Conservation (phyloP, 2,329 filamentous ascomycete species). For the Alternaria longipes region DNA sequence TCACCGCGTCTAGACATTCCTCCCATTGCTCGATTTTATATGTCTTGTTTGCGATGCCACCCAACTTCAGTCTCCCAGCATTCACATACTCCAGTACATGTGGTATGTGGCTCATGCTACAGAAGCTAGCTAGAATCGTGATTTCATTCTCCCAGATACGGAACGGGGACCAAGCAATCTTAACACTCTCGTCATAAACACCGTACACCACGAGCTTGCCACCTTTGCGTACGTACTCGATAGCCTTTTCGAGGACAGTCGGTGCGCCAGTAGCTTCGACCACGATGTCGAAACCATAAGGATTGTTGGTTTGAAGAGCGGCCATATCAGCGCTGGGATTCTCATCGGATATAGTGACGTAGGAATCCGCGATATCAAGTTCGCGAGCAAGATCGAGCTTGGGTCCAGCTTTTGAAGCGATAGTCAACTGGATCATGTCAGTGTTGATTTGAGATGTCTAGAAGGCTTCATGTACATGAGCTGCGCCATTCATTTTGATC, state of each 20-base stretch:
- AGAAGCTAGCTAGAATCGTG: slow-evolving; percentile 74
- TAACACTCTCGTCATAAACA: slow-evolving; percentile 70
- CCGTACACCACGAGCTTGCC: slow-evolving; percentile 78
- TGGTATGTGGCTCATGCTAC: slow-evolving; percentile 64
- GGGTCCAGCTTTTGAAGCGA: slow-evolving; percentile 72
- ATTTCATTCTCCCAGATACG: slow-evolving; percentile 76
- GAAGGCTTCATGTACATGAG: slow-evolving; percentile 56
- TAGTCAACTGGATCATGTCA: slow-evolving; percentile 58
- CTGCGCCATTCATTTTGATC: slow-evolving; percentile 71
- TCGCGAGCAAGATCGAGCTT: slow-evolving; percentile 74
- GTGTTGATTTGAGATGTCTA: neutral
- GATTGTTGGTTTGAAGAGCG: slow-evolving; percentile 70
- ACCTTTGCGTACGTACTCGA: slow-evolving; percentile 75
- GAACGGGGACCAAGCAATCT: slow-evolving; percentile 73
- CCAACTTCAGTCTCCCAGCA: slow-evolving; percentile 68
- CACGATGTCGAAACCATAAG: slow-evolving; percentile 77
- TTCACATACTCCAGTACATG: slow-evolving; percentile 56
- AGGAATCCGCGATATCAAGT: slow-evolving; percentile 59
- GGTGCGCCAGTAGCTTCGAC: slow-evolving; percentile 75
- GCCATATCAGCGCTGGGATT: slow-evolving; percentile 59
- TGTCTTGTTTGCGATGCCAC: slow-evolving; percentile 76
- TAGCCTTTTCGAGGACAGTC: slow-evolving; percentile 74
- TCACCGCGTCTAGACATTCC: slow-evolving; percentile 74
- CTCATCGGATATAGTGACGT: slow-evolving; percentile 54
- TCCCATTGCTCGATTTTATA: slow-evolving; percentile 78